Evolutionary conservation across 2,329 filamentous ascomycete genomes (phyloP), one percentile per base, ranked within the genome.

Genomic region (Fusarium paranaense): DNA sequence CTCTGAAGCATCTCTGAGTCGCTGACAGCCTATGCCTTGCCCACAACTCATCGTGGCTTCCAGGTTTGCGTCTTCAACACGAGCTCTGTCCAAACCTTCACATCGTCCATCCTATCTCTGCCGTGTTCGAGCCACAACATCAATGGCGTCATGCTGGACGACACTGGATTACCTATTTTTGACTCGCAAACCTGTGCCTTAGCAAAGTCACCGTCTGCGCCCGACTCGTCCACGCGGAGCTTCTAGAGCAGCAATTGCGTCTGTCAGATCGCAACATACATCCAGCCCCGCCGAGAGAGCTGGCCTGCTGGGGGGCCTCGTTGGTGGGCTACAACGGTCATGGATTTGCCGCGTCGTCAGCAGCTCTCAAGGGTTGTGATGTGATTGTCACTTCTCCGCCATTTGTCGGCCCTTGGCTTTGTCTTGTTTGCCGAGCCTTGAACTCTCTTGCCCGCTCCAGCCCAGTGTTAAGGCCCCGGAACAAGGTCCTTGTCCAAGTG

Each of bases 311-410:
- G 64, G 60, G 66, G 33, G 38, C 64, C 66, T 69, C 33, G 67
- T 69, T 57, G 60, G 64, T 45, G 47, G 27, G 45, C 64, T 62
- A 57, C 56, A 42, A 59, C 58, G 50, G n/a, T 30, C 35, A 54
- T 56, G 45, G 33, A 45, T 60, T 58, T 58, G 18, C 37, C 50
- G 56, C 40, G 66, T 66, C 62, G 61, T 76, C 71, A 69, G 73
- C 66, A 69, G 37, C 20, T 62, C 56, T 66, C 64, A 32, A 64
- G 62, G 66, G 61, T 73, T 58, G 60, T 52, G 64, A 62, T 72
- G 65, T 66, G 71, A 64, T 50, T 63, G 60, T 70, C 72, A 62
- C 72, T 67, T 62, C 66, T 70, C 72, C 70, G 70, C 67, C 65
- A 45, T 65, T 73, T 75, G 22, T 52, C 72, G 66, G 58, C 66